Evolutionary conservation across 441 rosid genomes (phyloP).

Genomic region (Heliophila coronopifolia): DNA sequence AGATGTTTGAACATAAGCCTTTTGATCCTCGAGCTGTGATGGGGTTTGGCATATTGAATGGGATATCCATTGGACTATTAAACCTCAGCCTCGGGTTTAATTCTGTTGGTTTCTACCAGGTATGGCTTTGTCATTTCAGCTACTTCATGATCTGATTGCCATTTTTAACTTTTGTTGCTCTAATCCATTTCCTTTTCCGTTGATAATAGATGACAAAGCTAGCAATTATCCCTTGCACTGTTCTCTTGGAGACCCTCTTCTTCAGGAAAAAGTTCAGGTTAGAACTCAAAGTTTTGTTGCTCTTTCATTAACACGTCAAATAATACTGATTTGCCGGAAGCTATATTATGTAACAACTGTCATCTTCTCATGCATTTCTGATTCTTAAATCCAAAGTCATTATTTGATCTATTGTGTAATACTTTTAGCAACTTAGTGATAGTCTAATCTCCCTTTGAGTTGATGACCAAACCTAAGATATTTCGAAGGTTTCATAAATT

Average conservation of each 20-base stretch:
- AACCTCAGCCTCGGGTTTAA: slow-evolving; percentile 98
- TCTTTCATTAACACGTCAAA: background rate
- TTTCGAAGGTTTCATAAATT: background rate
- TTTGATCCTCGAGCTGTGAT: slow-evolving; percentile 96
- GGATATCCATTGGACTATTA: slow-evolving; percentile 88
- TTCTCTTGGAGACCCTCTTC: slow-evolving; percentile 92
- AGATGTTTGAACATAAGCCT: slow-evolving; percentile 97
- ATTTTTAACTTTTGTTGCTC: background rate
- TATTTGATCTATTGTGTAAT: background rate
- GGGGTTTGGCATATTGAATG: slow-evolving; percentile 97
- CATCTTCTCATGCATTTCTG: slow-evolving; percentile 5
- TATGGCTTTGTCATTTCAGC: slow-evolving; percentile 28
- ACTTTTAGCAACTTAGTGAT: slow-evolving; percentile 5
- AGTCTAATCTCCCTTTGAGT: slow-evolving; percentile 7
- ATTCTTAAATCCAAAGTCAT: background rate
- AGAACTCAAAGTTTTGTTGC: slow-evolving; percentile 19
- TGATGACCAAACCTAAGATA: slow-evolving; percentile 1
- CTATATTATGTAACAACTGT: slow-evolving; percentile 1
- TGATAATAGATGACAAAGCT: slow-evolving; percentile 82
- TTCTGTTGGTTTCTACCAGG: slow-evolving; percentile 99
- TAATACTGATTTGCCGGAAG: slow-evolving; percentile 8
- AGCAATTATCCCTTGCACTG: slow-evolving; percentile 98
- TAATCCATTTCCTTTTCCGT: slow-evolving; percentile 13
- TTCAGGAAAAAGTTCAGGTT: slow-evolving; percentile 93
- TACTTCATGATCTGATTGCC: slow-evolving; percentile 1